Evolutionary conservation across 164 flowering plant genomes (phyloP), one percentile per base, ranked within the genome.

Genomic region (Nelumbo lutea): DNA sequence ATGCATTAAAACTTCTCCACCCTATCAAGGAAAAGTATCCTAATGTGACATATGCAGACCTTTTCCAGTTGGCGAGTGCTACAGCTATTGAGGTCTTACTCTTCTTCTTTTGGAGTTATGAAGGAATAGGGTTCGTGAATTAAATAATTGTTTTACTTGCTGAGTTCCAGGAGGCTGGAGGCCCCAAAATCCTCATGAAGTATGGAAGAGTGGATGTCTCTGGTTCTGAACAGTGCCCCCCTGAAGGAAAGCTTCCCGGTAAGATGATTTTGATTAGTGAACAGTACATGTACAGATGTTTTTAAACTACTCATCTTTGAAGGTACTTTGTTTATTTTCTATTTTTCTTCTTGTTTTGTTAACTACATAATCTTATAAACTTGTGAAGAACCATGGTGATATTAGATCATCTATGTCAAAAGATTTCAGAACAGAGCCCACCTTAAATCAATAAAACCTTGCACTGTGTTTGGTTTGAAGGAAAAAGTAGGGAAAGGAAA

Each of bases 211-310:
- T 89, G 62, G 99, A 95, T 83, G 89, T 82, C 4, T 68, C 89
- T 48, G 85, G 65, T 67, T 93, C 99, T 69, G 89, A 88, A 2
- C 83, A 88, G 75, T 92, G 98, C 72, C 98, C 98, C 40, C 91
- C 86, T 70, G 98, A 95, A 82, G 98, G 99, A 63, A 89, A 83
- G 75, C 98, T 95, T 77, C 99, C 99, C 68, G 98, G 99, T 92
- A 64, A 78, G 79, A 66, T 46, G 41, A 67, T 14, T 44, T 44
- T 44, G 14, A 27, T 55, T 47, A 27, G 9, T 60, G 62, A 15
- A 52, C 38, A 13, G 48, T 46, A 46, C 4, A 53, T 53, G 57
- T 10, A 53, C 27, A 27, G 27, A 27, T 27, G 27, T 27, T 27
- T 27, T 27, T 27, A 27, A 27, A 27, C 27, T 27, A 27, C 27